Conservation (phyloP, 805 yeast genomes). For the Metschnikowia matae region DNA sequence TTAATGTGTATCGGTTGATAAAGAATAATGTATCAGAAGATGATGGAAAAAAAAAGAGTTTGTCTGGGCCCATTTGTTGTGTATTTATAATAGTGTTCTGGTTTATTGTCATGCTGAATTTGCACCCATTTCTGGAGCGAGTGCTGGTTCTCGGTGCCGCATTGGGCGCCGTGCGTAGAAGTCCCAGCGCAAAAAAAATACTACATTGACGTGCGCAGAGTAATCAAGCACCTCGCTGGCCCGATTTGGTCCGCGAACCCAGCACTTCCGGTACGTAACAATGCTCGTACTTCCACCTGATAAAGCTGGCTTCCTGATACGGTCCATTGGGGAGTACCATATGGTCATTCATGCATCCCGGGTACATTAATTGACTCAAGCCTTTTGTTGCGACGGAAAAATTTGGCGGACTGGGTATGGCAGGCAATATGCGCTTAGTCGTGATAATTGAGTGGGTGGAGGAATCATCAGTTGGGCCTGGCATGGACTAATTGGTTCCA, state of each 20-base stretch:
- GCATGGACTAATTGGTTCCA: too few relatives aligned
- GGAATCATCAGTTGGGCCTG: too few relatives aligned
- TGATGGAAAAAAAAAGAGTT: neutral
- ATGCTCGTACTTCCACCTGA: neutral
- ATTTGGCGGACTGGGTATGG: too few relatives aligned
- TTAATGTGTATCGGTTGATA: too few relatives aligned
- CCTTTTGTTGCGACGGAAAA: too few relatives aligned
- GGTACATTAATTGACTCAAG: neutral
- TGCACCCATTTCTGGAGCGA: conserved; percentile 3
- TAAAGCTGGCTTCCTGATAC: neutral
- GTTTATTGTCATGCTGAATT: neutral
- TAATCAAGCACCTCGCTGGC: neutral
- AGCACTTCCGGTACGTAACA: conserved; percentile 1
- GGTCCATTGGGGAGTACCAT: too few relatives aligned
- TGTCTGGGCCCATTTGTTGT: neutral
- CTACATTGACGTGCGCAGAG: neutral
- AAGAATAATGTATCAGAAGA: too few relatives aligned
- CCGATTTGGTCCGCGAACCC: neutral
- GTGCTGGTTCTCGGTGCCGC: conserved; percentile 1
- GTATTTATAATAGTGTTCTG: neutral
- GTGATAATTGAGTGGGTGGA: too few relatives aligned
- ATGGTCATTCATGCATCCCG: neutral
- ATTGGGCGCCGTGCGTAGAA: neutral
- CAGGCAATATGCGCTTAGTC: too few relatives aligned
- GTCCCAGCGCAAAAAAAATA: neutral